phyloP scores from a whole-genome alignment of 2,329 filamentous ascomycete species.

The Talaromyces verruculosus region DNA sequence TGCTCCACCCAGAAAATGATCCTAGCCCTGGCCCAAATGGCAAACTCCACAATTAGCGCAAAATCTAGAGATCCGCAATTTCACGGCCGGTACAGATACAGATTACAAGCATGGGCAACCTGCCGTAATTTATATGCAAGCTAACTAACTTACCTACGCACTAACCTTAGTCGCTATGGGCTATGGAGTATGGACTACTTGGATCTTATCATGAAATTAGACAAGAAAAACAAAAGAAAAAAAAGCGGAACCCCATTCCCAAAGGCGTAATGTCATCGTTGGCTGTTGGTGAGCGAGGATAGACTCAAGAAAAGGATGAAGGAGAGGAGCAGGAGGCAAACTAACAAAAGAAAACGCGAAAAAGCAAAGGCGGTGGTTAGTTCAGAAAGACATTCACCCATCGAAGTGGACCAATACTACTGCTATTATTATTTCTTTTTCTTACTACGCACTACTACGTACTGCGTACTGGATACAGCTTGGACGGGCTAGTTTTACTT shows the following conservation, averaged over 20 bases:
- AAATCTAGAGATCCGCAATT: conserved; percentile 18
- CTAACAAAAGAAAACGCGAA: not conserved
- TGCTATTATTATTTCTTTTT: not conserved
- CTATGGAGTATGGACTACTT: not conserved
- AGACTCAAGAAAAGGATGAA: not conserved
- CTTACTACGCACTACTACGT: not conserved
- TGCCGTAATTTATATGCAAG: conserved; percentile 8
- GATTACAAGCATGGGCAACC: conserved; percentile 8
- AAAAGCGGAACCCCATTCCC: conserved; percentile 6
- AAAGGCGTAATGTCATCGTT: not conserved
- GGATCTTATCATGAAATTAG: conserved; percentile 17
- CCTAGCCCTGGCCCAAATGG: conserved; percentile 8
- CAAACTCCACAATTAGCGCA: conserved; percentile 13
- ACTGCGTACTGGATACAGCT: conserved; percentile 5
- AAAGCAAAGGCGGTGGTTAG: not conserved
- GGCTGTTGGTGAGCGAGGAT: not conserved
- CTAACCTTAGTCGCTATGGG: not conserved
- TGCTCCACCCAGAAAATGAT: conserved; percentile 13
- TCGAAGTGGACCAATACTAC: not conserved
- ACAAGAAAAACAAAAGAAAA: conserved; percentile 5
- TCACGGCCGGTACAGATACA: conserved; percentile 14
- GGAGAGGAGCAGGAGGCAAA: not conserved
- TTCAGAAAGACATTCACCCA: not conserved
- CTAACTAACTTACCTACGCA: not conserved
- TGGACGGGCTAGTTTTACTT: conserved; percentile 4